These are phyloP conservation scores for Phyllachora maydis DNA, from an alignment of 2,329 filamentous ascomycete genomes.

Conservation along the genomic window DNA sequence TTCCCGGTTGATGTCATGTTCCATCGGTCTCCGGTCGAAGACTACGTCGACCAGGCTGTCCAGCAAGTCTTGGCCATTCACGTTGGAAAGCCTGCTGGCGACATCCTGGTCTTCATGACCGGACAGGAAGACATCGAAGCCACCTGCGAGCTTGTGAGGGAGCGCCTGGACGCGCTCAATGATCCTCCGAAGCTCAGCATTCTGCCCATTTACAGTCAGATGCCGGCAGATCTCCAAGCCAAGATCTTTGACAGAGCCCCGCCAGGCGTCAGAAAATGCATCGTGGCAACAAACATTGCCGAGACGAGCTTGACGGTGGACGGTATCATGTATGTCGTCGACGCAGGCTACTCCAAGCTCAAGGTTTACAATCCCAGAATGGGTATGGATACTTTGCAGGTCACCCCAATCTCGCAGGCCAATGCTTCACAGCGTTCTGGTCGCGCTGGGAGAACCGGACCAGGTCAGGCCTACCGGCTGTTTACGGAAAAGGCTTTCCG, in stretches of 20 bases:
- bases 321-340: constrained; percentile 98
- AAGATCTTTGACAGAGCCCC: constrained; percentile 91
- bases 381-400: constrained; percentile 97
- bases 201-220: constrained; percentile 95
- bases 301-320: constrained; percentile 96
- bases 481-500: constrained; percentile 91
- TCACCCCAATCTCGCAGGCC: constrained; percentile 92
- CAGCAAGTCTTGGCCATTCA: constrained; percentile 93
- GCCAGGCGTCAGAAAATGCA: constrained; percentile 85
- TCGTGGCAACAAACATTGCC: constrained; percentile 95
- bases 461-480: constrained; percentile 83
- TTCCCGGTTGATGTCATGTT: constrained; percentile 97
- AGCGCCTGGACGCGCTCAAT: constrained; percentile 72
- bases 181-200: constrained; percentile 91
- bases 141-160: constrained; percentile 82
- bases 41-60: constrained; percentile 93
- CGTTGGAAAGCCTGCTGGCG: constrained; percentile 78
- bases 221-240: constrained; percentile 93
- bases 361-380: constrained; percentile 98
- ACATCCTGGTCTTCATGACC: constrained; percentile 98
- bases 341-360: constrained; percentile 87
- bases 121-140: constrained; percentile 97
- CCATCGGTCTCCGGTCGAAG: constrained; percentile 83
- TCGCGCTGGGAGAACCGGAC: constrained; percentile 81
- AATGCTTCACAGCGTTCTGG: constrained; percentile 88